Evolutionary conservation across 441 rosid genomes (phyloP), one percentile per base, ranked within the genome.

Genomic region (Pelargonium fulgidum): DNA sequence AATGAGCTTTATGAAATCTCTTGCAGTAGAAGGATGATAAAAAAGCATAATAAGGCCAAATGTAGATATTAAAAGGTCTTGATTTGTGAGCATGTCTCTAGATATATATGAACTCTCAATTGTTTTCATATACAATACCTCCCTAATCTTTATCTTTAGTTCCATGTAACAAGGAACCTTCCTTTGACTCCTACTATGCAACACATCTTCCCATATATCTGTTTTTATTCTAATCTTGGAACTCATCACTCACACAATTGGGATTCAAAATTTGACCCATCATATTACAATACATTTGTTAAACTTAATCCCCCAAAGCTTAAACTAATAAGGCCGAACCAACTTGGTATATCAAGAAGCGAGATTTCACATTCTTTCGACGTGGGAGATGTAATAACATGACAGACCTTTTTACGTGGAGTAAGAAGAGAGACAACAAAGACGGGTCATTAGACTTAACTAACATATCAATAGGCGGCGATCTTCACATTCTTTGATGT

Each of bases 131-230:
- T 22, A 22, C 1, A 58, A 58, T 58, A 17, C 12, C 19, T n/a
- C 20, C n/a, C 16, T 19, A 8, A 17, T 19, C 62, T 20, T 52
- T 73, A 47, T 8, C 70, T 65, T 39, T 74, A 48, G 63, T 74
- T 74, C 77, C 77, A 48, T 69, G 70, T 66, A 58, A 69, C 69
- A 66, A 19, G 77, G 77, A 22, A 52, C 29, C 20, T 17, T 42
- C 67, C 52, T 67, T 73, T 67, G 75, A 72, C 75, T 63, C 67
- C 47, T 26, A 33, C 58, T 63, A 41, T 44, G 62, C 39, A 45
- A 65, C 73, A 69, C 77, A 45, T 19, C 73, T 74, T 69, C 66
- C 66, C 42, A 69, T 64, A 65, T 62, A 62, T 73, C 68, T 48
- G 67, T 48, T 36, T 73, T 67, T 44, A 42, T 65, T 66, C 29